Base-by-base conservation (phyloP, 2,329 filamentous ascomycete species). In the Calonectria pteridis region DNA sequence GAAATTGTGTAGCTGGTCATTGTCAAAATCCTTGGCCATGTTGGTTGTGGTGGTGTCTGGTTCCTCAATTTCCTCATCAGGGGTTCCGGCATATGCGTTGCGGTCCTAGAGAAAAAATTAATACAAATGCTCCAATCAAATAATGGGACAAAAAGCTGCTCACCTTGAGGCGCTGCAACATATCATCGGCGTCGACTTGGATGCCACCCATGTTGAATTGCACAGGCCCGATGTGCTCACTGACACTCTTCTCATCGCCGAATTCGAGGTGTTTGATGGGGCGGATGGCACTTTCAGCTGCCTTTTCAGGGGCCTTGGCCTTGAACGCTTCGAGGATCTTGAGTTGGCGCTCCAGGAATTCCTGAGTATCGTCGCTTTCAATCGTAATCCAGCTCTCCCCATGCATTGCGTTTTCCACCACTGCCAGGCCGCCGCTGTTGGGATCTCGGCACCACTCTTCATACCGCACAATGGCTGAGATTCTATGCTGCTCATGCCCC, bases 191-290 rank as follows among this genome's bases (percentile, higher is more conserved):
- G 84, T 98, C 95, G 35, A 98, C 94, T 82, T 98, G 95, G 76
- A 99, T 98, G 67, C 97, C 97, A 51, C 97, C 97, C 90, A 99
- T 97, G 83, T 99, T 99, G 87, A 98, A 98, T 82, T 98, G 95
- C 76, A 98, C 95, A 0, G 96, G 95, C 0, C 96, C 96, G 80
- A 98, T 98, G 80, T 98, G 95, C 81, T 96, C 94, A 78, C 92
- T 93, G 69, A 90, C 87, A 75, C 85, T 87, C 75, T 87, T 88
- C 76, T 87, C 84, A 18, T 84, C 84, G n/a, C 82, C 78, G 53
- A 85, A 75, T 80, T 84, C 84, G 7, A 78, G 62, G n/a, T 79
- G 78, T 28, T 80, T 77, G 3, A 80, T 75, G 4, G 76, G 73
- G 7, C 77, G 76, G 23, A 77, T 75, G 18, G 75, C 67, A 46